These are phyloP conservation scores for Populus hybrid DNA, from an alignment of 441 rosid species.

Conservation along the genomic window DNA sequence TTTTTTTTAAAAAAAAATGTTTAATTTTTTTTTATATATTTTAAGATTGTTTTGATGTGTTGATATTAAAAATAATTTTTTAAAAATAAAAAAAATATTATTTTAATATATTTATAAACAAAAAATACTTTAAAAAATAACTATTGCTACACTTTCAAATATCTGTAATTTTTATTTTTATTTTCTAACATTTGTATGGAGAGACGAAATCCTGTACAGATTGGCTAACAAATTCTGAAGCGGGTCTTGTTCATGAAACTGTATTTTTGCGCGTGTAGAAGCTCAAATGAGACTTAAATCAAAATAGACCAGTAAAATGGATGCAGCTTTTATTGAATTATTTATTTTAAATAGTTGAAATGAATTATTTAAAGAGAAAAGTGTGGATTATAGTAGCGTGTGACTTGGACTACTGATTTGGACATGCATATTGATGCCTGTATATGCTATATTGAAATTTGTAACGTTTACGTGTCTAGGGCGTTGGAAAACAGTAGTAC, in stretches of 20 bases:
- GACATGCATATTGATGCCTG: neutral
- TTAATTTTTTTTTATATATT: too few relatives aligned
- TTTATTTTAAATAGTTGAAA: too few relatives aligned
- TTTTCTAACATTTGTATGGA: neutral
- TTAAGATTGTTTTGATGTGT: too few relatives aligned
- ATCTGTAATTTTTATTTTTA: too few relatives aligned
- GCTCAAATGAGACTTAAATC: neutral
- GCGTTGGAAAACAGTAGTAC: too few relatives aligned
- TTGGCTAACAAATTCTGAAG: neutral
- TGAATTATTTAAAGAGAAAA: neutral
- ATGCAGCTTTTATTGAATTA: neutral
- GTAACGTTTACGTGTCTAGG: neutral
- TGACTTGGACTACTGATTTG: constrained; percentile 1
- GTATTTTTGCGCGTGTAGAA: too few relatives aligned
- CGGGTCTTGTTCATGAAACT: neutral
- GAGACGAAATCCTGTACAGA: neutral
- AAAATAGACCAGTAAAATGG: neutral
- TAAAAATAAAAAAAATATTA: too few relatives aligned
- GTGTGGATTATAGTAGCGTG: neutral
- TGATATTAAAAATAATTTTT: too few relatives aligned
- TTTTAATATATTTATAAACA: too few relatives aligned
- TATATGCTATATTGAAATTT: neutral
- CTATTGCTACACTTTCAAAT: too few relatives aligned
- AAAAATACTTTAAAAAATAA: too few relatives aligned
- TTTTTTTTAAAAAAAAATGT: too few relatives aligned